A percentile compares a stretch with the other conserved stretches of the same genome.
phyloP scores from a whole-genome alignment of 305 asterid species.

The Fraxinus sp. region DNA sequence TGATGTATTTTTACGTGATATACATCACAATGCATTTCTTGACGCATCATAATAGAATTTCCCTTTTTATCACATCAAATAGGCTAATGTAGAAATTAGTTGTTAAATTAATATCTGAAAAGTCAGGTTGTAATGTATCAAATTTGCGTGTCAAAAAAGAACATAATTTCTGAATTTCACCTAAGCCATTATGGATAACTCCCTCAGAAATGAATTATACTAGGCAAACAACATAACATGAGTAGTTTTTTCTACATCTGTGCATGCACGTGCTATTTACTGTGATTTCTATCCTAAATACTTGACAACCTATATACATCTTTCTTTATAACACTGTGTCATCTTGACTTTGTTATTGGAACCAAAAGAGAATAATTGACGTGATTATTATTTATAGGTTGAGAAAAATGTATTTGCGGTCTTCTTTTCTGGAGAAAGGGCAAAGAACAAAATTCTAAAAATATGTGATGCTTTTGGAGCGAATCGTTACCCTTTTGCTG shows the following conservation, averaged over 20 bases:
- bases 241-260: background rate
- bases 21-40: background rate
- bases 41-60: background rate
- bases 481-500: slow-evolving; percentile 77
- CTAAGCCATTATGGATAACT: background rate
- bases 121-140: background rate
- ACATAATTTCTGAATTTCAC: background rate
- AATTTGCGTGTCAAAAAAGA: background rate
- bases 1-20: background rate
- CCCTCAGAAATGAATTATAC: background rate
- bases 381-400: slow-evolving; percentile 52
- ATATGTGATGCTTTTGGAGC: slow-evolving; percentile 99
- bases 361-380: background rate
- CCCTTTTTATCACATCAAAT: background rate
- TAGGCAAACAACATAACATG: background rate
- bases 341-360: background rate
- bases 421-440: slow-evolving; percentile 98
- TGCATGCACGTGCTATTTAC: background rate
- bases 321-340: background rate
- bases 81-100: background rate
- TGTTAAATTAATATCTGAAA: background rate
- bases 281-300: background rate
- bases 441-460: slow-evolving; percentile 82
- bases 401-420: slow-evolving; percentile 88
- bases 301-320: background rate